Conservation (phyloP, 495 filamentous ascomycete genomes). For the Penicillium roqueforti region DNA sequence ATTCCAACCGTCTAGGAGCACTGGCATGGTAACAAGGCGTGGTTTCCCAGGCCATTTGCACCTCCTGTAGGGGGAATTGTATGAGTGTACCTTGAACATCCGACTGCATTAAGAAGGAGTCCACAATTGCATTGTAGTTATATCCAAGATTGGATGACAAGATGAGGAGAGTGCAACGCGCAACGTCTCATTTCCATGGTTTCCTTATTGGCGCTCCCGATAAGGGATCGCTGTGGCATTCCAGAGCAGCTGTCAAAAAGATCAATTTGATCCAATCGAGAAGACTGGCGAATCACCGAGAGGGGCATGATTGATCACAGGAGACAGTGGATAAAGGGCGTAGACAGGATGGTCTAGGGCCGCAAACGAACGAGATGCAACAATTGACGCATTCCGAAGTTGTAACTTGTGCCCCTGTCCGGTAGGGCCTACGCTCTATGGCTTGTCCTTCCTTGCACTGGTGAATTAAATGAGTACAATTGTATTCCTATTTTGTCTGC, state of each 20-base stretch:
- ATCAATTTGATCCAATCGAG: conserved; percentile 1
- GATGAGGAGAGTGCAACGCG: conserved; percentile 11
- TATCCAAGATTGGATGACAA: neutral
- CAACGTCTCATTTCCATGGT: conserved; percentile 16
- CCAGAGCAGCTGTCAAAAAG: conserved; percentile 20
- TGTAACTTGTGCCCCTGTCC: conserved; percentile 22
- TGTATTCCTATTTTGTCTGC: neutral
- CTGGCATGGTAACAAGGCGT: conserved; percentile 29
- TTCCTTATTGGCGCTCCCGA: conserved; percentile 6
- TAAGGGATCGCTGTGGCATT: conserved; percentile 16
- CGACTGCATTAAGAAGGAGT: conserved; percentile 9
- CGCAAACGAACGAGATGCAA: conserved; percentile 21
- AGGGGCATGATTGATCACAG: neutral
- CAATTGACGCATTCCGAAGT: conserved; percentile 19
- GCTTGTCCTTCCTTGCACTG: neutral
- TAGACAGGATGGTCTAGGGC: conserved; percentile 2
- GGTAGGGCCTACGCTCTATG: neutral
- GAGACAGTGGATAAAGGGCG: neutral
- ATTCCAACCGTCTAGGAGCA: conserved; percentile 22
- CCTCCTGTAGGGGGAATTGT: conserved; percentile 4
- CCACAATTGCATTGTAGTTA: neutral
- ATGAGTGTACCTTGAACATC: neutral
- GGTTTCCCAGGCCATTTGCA: conserved; percentile 13
- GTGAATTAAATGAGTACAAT: neutral
- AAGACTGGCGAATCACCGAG: conserved; percentile 7